Conservation (phyloP, 139 green algal species). For the Deuterostichococcus epilithicus region DNA sequence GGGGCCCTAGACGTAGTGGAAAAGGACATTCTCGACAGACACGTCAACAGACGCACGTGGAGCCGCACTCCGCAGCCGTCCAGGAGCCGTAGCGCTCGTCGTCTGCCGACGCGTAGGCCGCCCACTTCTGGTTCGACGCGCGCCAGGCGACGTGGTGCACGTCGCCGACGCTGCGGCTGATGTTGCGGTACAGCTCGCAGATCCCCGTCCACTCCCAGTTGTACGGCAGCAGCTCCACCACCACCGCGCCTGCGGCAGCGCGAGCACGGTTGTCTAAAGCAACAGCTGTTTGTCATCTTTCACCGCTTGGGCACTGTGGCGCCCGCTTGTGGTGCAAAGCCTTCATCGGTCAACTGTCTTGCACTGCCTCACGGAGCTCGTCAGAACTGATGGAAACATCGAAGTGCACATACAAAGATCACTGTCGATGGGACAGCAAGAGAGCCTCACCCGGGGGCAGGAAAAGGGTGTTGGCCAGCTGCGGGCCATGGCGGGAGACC, state of each 20-base stretch:
- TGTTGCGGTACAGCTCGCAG: slow-evolving; percentile 66
- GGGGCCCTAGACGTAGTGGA: too few relatives aligned
- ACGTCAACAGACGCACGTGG: slow-evolving; percentile 9
- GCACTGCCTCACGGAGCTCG: too few relatives aligned
- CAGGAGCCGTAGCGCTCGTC: slow-evolving; percentile 57
- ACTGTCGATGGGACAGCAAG: background rate
- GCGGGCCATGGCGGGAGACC: slow-evolving; percentile 60
- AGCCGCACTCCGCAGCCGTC: slow-evolving; percentile 61
- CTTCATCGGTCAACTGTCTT: too few relatives aligned
- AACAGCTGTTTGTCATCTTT: too few relatives aligned
- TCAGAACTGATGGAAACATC: background rate
- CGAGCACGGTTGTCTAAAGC: background rate
- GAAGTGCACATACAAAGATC: background rate
- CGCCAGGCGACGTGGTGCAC: slow-evolving; percentile 81
- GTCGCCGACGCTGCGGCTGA: slow-evolving; percentile 57
- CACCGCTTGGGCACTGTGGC: too few relatives aligned
- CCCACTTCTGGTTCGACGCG: slow-evolving; percentile 27
- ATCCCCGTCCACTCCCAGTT: slow-evolving; percentile 79
- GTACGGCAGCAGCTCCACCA: slow-evolving; percentile 82
- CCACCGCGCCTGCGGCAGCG: slow-evolving; percentile 37
- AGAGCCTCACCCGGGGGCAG: slow-evolving; percentile 51
- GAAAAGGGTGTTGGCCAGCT: slow-evolving; percentile 65
- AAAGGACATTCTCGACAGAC: background rate
- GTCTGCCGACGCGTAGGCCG: slow-evolving; percentile 24
- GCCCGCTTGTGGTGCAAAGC: too few relatives aligned